Evolutionary conservation across 1,139 yeast species (phyloP), one percentile per base, ranked within the genome.

Genomic region (Zygotorulaspora mrakii): DNA sequence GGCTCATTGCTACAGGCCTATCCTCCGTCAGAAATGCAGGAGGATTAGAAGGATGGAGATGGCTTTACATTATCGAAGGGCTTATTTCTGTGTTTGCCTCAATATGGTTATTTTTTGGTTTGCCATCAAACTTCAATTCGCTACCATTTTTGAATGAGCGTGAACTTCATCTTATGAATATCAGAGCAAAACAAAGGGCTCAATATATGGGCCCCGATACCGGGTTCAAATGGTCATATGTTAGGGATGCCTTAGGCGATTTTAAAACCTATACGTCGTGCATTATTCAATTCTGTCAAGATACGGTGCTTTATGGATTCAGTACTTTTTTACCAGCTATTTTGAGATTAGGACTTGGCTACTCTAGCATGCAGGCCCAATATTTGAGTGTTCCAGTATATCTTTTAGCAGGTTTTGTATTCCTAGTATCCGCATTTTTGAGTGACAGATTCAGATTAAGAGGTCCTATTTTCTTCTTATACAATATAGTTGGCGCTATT

Each of bases 81-180:
- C 38, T 53, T 14, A 52, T 62, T 37, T 56, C 74, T 2, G 45
- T 68, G 23, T 41, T 48, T 3, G 56, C 62, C n/a, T 56, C 63
- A 4, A 53, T 64, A 7, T 40, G 60, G 32, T 50, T 66, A 14
- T 58, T 60, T 37, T 58, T 61, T 33, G 53, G 54, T 20, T 44
- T 73, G 35, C 78, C 78, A 5, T 70, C 71, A 46, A 57, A 64
- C 37, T 76, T 76, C 16, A 65, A 65, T 3, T 49, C 55, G 12
- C 69, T 74, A 29, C 61, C 57, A 35, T 73, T 71, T 47, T 58
- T 73, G 34, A 56, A 54, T 35, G 69, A 63, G 12, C 64, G 67
- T 17, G 76, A 74, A 48, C 64, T 57, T 40, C 45, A 57, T 2
- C 39, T 50, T 8, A 47, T 54, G 57, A 46, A 35, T 7, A 40